A percentile compares a stretch with the other conserved stretches of the same genome.
phyloP scores from a whole-genome alignment of 257 asterid species.

The Salvia splendens region DNA sequence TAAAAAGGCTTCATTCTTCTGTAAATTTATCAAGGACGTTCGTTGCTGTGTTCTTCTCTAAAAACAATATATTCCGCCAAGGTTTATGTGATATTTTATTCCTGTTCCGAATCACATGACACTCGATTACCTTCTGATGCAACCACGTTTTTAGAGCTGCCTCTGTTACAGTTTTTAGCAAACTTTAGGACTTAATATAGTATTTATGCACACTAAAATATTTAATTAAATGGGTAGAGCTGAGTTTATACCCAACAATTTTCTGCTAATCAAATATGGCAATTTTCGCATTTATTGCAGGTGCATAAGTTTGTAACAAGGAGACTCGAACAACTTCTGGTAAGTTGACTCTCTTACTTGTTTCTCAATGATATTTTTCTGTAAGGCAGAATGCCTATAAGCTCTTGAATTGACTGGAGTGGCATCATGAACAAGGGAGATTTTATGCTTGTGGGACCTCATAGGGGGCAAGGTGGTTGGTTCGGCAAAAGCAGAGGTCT shows the following conservation, averaged over 20 bases:
- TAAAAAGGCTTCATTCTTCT: conserved; percentile 38
- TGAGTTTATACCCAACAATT: conserved; percentile 24
- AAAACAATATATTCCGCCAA: conserved; percentile 15
- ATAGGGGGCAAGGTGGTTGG: too few species aligned
- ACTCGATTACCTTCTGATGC: conserved; percentile 16
- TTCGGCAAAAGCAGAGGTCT: too few species aligned
- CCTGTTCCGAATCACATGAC: conserved; percentile 3
- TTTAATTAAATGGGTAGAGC: neutral
- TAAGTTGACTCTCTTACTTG: conserved; percentile 41
- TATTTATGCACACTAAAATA: neutral
- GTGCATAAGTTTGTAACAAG: conserved; percentile 86
- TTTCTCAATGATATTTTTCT: too few species aligned
- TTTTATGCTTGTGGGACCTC: too few species aligned
- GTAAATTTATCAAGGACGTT: conserved; percentile 10
- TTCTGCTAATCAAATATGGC: conserved; percentile 21
- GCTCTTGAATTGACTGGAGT: too few species aligned
- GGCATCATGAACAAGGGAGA: too few species aligned
- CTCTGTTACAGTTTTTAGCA: neutral
- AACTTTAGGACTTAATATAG: neutral
- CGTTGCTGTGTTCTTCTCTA: conserved; percentile 18
- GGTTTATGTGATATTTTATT: conserved; percentile 17
- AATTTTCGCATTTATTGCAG: conserved; percentile 43
- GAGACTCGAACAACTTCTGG: conserved; percentile 95
- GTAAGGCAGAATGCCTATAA: too few species aligned
- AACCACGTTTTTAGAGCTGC: conserved; percentile 17